Conservation (phyloP, 1,284 basidiomycete genomes). For the Sanghuangporus weigelae region DNA sequence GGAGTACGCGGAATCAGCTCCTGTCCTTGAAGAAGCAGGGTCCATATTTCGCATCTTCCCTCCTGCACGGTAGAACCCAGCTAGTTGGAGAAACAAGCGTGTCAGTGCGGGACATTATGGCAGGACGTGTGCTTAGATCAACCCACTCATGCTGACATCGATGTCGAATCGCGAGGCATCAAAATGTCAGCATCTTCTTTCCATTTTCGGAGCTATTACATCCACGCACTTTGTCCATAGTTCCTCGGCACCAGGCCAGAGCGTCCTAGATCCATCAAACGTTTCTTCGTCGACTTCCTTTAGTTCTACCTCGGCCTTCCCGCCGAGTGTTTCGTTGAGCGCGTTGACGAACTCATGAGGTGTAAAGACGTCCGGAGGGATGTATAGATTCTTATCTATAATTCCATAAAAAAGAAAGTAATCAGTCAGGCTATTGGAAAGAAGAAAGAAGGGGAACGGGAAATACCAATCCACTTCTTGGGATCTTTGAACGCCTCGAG, state of each 20-base stretch:
- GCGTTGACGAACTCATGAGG: constrained; percentile 1
- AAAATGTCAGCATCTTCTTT: not conserved
- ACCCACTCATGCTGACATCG: not conserved
- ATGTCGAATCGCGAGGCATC: not conserved
- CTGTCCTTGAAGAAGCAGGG: not conserved
- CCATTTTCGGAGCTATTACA: not conserved
- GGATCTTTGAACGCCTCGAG: constrained; percentile 18
- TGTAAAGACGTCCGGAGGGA: constrained; percentile 12
- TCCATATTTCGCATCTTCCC: constrained; percentile 3
- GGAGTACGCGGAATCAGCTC: not conserved
- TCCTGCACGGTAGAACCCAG: not conserved
- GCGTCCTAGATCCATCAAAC: not conserved
- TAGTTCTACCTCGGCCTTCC: not conserved
- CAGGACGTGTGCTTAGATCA: not conserved
- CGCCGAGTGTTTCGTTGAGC: constrained; percentile 3
- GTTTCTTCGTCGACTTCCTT: not conserved
- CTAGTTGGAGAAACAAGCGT: not conserved
- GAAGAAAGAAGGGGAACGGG: not conserved
- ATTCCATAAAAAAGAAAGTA: not conserved
- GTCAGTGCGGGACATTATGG: not conserved
- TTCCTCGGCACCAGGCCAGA: not conserved
- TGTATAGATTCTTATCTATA: constrained; percentile 13
- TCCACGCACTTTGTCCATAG: not conserved
- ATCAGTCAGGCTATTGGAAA: not conserved
- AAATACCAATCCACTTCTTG: constrained; percentile 16